Evolutionary conservation across 2,329 filamentous ascomycete genomes (phyloP).

Genomic region (Thermoascus crustaceus): DNA sequence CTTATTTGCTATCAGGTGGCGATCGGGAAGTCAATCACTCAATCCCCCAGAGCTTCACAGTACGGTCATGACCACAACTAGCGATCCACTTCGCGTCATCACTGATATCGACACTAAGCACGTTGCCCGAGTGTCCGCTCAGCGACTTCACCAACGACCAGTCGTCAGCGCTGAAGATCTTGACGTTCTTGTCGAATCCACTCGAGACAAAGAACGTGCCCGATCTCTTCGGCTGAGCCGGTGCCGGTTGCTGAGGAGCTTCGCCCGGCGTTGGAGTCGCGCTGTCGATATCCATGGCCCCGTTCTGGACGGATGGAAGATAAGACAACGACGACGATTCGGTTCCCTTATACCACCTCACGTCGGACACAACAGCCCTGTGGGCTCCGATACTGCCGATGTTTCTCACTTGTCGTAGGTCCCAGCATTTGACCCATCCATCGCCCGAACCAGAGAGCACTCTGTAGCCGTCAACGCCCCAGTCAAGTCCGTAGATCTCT

Average conservation of each 20-base stretch:
- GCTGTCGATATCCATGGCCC: constrained; percentile 37
- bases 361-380: constrained; percentile 80
- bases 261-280: constrained; percentile 9
- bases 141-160: constrained; percentile 85
- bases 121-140: constrained; percentile 83
- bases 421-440: constrained; percentile 97
- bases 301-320: constrained; percentile 52
- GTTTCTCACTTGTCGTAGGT: constrained; percentile 78
- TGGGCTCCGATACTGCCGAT: constrained; percentile 85
- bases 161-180: constrained; percentile 92
- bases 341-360: constrained; percentile 85
- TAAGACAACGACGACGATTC: constrained; percentile 65
- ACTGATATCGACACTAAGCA: constrained; percentile 83
- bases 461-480: constrained; percentile 85
- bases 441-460: constrained; percentile 87
- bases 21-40: constrained; percentile 68
- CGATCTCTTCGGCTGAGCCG: constrained; percentile 65
- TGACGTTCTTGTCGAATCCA: constrained; percentile 92
- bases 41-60: constrained; percentile 90
- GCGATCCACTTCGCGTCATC: constrained; percentile 85
- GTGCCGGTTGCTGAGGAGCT: constrained; percentile 14
- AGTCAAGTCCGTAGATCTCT: constrained; percentile 87
- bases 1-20: too few relatives aligned
- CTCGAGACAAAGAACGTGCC: constrained; percentile 85
- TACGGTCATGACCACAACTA: constrained; percentile 87